These are phyloP conservation scores for Talaromyces wortmannii DNA, from an alignment of 495 filamentous ascomycete genomes.

Conservation along the genomic window DNA sequence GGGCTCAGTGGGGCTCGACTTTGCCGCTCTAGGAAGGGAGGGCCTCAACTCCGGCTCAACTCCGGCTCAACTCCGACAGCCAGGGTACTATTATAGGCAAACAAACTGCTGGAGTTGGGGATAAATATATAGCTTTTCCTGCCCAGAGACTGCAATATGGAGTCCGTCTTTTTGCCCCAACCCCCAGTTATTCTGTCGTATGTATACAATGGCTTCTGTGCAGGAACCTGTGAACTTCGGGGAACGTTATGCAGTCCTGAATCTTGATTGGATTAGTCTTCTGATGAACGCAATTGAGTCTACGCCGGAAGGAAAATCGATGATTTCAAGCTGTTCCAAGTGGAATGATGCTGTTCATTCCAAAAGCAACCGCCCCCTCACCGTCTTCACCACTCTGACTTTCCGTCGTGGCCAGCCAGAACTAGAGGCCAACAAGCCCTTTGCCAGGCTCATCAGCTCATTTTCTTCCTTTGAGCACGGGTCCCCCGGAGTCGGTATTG, in stretches of 20 bases:
- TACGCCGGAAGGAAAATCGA: slow-evolving; percentile 18
- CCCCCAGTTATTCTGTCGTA: too few relatives aligned
- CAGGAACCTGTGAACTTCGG: slow-evolving; percentile 18
- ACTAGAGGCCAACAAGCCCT: slow-evolving; percentile 21
- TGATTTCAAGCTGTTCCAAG: slow-evolving; percentile 11
- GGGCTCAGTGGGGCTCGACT: too few relatives aligned
- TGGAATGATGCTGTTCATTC: slow-evolving; percentile 36
- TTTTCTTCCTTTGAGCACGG: slow-evolving; percentile 14
- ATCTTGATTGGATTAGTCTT: slow-evolving; percentile 35
- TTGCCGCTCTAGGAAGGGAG: too few relatives aligned
- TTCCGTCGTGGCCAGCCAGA: slow-evolving; percentile 25
- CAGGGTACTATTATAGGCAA: too few relatives aligned
- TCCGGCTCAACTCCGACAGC: too few relatives aligned
- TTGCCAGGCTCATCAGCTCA: slow-evolving; percentile 16
- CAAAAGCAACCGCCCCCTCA: slow-evolving; percentile 20
- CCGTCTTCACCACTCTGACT: slow-evolving; percentile 33
- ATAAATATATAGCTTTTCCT: too few relatives aligned
- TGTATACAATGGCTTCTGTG: not conserved
- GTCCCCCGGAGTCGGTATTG: slow-evolving; percentile 16
- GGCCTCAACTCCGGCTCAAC: too few relatives aligned
- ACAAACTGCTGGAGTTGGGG: too few relatives aligned
- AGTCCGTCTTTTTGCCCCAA: too few relatives aligned
- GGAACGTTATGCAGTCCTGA: slow-evolving; percentile 32
- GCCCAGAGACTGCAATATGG: too few relatives aligned
- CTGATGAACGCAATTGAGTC: slow-evolving; percentile 22